phyloP scores from a whole-genome alignment of 345 rosid genomes.

The Citrus trifoliata region DNA sequence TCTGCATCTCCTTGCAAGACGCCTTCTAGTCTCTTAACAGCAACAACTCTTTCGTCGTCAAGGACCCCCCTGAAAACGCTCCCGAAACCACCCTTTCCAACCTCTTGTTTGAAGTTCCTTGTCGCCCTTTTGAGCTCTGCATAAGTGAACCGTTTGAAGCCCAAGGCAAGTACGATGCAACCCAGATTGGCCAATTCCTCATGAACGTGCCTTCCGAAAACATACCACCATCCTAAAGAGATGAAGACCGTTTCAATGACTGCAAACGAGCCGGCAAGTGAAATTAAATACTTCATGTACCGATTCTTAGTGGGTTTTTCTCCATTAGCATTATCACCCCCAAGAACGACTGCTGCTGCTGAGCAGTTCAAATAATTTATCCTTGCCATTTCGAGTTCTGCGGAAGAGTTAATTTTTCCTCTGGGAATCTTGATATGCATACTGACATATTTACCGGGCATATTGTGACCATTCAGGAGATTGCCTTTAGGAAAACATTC shows the following conservation, averaged over 20 bases:
- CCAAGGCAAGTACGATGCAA: constrained; percentile 15
- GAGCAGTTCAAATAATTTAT: constrained; percentile 11
- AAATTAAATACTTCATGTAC: constrained; percentile 16
- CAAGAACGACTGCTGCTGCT: background rate
- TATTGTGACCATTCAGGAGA: constrained; percentile 14
- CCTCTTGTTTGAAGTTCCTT: constrained; percentile 18
- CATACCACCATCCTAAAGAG: constrained; percentile 15
- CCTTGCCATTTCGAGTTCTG: no score
- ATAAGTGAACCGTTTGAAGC: constrained; percentile 23
- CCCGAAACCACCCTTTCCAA: constrained; percentile 35
- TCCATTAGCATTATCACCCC: background rate
- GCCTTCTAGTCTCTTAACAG: constrained; percentile 30
- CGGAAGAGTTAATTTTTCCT: background rate
- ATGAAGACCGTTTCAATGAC: constrained; percentile 5
- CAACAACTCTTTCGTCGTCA: constrained; percentile 13
- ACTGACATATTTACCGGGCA: background rate
- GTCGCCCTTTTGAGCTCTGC: constrained; percentile 23
- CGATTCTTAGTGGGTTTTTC: background rate
- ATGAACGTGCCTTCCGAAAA: constrained; percentile 4
- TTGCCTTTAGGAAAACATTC: constrained; percentile 14
- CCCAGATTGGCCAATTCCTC: constrained; percentile 16
- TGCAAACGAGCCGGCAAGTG: constrained; percentile 8
- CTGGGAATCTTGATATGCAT: constrained; percentile 18
- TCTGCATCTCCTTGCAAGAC: constrained; percentile 24
- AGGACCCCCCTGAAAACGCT: constrained; percentile 22